Evolutionary conservation across 768 basidiomycete genomes (phyloP).

Genomic region (Tremella mesenterica): DNA sequence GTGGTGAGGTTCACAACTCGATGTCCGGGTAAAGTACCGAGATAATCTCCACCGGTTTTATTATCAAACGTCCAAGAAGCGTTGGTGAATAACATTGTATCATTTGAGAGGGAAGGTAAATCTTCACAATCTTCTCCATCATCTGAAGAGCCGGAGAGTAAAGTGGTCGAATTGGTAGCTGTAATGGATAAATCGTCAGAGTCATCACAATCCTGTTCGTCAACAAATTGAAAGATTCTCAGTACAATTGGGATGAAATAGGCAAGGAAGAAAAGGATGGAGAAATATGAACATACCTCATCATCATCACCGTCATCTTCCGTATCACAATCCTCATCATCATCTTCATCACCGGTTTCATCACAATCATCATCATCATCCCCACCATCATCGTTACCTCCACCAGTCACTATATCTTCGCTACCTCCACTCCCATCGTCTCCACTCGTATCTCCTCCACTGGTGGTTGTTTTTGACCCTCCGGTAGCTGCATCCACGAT

Average conservation of each 20-base stretch:
- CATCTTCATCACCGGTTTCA: constrained; percentile 8
- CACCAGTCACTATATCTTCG: no score
- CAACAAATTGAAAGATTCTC: no score
- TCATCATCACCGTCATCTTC: constrained; percentile 19
- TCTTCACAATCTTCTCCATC: neutral
- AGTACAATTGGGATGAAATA: neutral
- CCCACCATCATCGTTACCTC: neutral
- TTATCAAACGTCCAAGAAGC: no score
- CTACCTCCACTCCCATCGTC: no score
- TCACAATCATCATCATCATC: constrained; percentile 12
- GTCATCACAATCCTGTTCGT: neutral
- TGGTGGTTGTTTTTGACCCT: no score
- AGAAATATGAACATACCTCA: neutral
- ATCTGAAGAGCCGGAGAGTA: neutral
- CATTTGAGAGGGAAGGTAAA: no score
- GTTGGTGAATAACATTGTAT: no score
- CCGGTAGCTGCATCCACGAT: no score
- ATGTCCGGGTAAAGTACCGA: no score
- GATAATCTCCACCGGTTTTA: no score
- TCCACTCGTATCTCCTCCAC: no score
- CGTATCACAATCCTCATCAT: constrained; percentile 13
- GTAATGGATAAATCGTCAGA: neutral
- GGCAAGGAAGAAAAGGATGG: neutral
- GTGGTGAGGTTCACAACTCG: no score
- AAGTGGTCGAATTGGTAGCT: neutral